phyloP scores from a whole-genome alignment of 2,329 filamentous ascomycete genomes.

The Dendryphion nanum region DNA sequence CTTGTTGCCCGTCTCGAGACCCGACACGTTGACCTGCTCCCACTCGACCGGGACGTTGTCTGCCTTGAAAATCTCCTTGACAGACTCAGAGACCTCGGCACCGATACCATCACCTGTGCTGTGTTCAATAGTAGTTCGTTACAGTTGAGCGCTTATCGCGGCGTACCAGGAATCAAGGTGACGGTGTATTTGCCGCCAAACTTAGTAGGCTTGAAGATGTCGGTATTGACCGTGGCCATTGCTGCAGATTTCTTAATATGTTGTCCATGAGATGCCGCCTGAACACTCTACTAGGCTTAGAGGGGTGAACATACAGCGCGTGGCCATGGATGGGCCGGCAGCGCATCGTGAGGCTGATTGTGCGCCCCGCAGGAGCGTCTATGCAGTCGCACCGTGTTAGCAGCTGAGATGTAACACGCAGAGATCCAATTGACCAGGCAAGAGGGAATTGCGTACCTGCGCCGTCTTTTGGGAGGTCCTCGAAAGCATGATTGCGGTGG shows the following conservation, averaged over 20 bases:
- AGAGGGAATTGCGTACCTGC: constrained; percentile 42
- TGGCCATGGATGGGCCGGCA: constrained; percentile 51
- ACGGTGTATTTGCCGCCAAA: constrained; percentile 99
- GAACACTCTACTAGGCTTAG: too few relatives aligned
- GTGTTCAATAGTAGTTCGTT: constrained; percentile 18
- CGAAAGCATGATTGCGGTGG: constrained; percentile 46
- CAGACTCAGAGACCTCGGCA: constrained; percentile 94
- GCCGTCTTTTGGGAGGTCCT: constrained; percentile 47
- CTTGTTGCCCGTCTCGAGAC: constrained; percentile 80
- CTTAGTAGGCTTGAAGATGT: constrained; percentile 99
- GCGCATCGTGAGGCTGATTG: constrained; percentile 47
- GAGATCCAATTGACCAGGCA: constrained; percentile 23
- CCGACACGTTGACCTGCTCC: constrained; percentile 96
- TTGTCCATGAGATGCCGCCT: too few relatives aligned
- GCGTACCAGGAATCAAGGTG: constrained; percentile 86
- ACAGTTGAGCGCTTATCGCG: constrained; percentile 16
- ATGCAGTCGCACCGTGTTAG: constrained; percentile 24
- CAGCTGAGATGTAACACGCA: constrained; percentile 4
- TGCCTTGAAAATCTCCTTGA: constrained; percentile 99
- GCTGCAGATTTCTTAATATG: constrained; percentile 22
- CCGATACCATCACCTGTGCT: constrained; percentile 83
- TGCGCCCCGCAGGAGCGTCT: constrained; percentile 59
- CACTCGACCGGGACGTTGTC: constrained; percentile 98
- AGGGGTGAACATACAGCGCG: constrained; percentile 51
- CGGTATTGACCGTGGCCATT: constrained; percentile 71